These are phyloP conservation scores for Umbelopsis vinacea DNA, from an alignment of 192 early-diverging fungal genomes.

Conservation along the genomic window DNA sequence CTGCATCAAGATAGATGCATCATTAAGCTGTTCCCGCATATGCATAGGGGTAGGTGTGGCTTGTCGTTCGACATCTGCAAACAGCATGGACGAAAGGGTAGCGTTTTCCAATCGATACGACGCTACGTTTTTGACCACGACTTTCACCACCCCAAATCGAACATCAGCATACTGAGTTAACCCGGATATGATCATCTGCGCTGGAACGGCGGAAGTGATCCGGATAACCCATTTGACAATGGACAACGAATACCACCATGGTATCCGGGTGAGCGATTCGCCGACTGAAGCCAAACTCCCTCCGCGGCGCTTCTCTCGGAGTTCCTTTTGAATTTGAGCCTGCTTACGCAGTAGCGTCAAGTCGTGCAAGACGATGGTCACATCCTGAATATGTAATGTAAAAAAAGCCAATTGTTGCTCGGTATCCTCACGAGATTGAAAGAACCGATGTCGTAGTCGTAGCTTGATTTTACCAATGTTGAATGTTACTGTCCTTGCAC, in stretches of 20 bases:
- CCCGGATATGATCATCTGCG: slow-evolving; percentile 45
- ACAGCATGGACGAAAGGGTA: slow-evolving; percentile 34
- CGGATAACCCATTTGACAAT: slow-evolving; percentile 41
- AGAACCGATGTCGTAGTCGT: slow-evolving; percentile 23
- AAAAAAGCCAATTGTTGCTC: slow-evolving; percentile 16
- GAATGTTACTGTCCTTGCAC: slow-evolving; percentile 9
- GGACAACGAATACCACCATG: slow-evolving; percentile 54
- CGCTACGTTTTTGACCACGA: slow-evolving; percentile 29
- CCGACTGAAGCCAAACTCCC: slow-evolving; percentile 28
- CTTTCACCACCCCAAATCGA: slow-evolving; percentile 22
- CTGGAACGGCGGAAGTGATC: slow-evolving; percentile 45
- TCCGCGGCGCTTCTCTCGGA: slow-evolving; percentile 8
- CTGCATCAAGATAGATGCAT: slow-evolving; percentile 2
- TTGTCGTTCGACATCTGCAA: slow-evolving; percentile 27
- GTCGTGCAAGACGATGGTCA: slow-evolving; percentile 22
- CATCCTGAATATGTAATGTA: slow-evolving; percentile 39
- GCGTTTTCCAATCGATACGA: slow-evolving; percentile 26
- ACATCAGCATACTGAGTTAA: slow-evolving; percentile 47
- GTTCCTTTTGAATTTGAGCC: not conserved
- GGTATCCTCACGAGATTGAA: slow-evolving; percentile 30
- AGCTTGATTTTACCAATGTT: slow-evolving; percentile 38
- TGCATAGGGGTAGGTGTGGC: not conserved
- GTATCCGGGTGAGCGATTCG: slow-evolving; percentile 24
- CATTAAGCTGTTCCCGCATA: not conserved
- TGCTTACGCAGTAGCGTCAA: not conserved